Conservation (phyloP, 2,329 filamentous ascomycete species). For the Talaromyces sp. region DNA sequence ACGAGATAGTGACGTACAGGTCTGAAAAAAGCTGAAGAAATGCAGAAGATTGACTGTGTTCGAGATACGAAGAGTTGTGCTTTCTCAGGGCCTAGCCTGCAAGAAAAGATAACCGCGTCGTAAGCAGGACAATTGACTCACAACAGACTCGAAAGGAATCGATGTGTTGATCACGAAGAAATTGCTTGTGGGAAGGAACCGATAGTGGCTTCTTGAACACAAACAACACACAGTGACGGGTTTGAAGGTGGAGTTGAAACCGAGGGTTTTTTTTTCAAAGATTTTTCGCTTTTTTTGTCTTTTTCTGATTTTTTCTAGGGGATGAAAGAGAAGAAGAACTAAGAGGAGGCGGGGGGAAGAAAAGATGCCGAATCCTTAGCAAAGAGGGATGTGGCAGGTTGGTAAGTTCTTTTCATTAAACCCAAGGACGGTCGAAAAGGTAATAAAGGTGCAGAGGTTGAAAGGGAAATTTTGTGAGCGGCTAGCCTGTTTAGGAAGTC, state of each 20-base stretch:
- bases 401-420: constrained; percentile 24
- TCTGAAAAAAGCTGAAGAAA: constrained; percentile 11
- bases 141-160: constrained; percentile 9
- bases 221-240: constrained; percentile 31
- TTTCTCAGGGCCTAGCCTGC: constrained; percentile 4
- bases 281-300: constrained; percentile 36
- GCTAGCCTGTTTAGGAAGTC: constrained; percentile 16
- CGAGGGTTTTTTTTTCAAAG: constrained; percentile 28
- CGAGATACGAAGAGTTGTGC: constrained; percentile 1
- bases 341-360: constrained; percentile 22
- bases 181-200: constrained; percentile 20
- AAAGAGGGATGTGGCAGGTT: constrained; percentile 21
- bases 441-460: constrained; percentile 16
- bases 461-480: constrained; percentile 27
- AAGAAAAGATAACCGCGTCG: constrained; percentile 7
- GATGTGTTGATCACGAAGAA: constrained; percentile 21
- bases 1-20: constrained; percentile 10
- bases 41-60: neutral
- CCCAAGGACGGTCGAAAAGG: constrained; percentile 25
- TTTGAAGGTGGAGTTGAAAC: constrained; percentile 12
- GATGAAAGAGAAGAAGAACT: constrained; percentile 27
- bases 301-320: constrained; percentile 34
- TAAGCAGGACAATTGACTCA: constrained; percentile 3
- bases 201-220: constrained; percentile 21
- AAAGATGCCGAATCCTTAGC: constrained; percentile 23